Base-by-base conservation (phyloP, 495 filamentous ascomycete species). In the Chaetomidium leptoderma region DNA sequence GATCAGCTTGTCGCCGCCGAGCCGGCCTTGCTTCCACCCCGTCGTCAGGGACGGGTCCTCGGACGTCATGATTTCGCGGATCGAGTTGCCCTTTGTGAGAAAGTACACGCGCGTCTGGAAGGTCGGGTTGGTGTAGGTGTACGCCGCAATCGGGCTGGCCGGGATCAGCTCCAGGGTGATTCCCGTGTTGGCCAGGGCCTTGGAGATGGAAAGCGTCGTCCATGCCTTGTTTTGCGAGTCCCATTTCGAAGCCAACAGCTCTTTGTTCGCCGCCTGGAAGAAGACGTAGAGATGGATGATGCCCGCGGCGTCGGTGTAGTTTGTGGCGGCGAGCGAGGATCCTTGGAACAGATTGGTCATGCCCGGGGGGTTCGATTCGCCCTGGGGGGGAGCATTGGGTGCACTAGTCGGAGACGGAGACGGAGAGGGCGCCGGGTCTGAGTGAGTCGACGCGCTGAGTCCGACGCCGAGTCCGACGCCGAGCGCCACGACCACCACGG, bases 101-200 rank as follows among this genome's bases (percentile, higher is more conserved):
- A 44, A 44, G 19, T 44, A 44, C 19, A 44, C 40, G 40, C 40
- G 40, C 19, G 40, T 44, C 40, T 44, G 40, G 40, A 44, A 44
- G 19, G 40, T 44, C 1, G 40, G 40, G 40, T 44, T 44, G 6
- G 21, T 21, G 40, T 44, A 44, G 19, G 40, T 44, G 21, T 44
- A 44, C 8, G 40, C 40, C 10, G 40, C 40, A 21, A 44, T 44
- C 19, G 40, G 40, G 6, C 19, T 24, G 40, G 40, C 40, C 7
- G 40, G 21, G 19, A 44, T 44, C 21, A 44, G 40, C 19, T 24
- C 21, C 8, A 44, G 40, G 11, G 1, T 44, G 10, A 44, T 19
- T 9, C 40, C 40, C 10, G 40, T 44, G 40, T 7, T 14, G 0
- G 40, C 9, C 1, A 44, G 21, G 40, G 24, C 24, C 21, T 44